Evolutionary conservation across 495 filamentous ascomycete species (phyloP).

Genomic region (Haplographium delicatum): DNA sequence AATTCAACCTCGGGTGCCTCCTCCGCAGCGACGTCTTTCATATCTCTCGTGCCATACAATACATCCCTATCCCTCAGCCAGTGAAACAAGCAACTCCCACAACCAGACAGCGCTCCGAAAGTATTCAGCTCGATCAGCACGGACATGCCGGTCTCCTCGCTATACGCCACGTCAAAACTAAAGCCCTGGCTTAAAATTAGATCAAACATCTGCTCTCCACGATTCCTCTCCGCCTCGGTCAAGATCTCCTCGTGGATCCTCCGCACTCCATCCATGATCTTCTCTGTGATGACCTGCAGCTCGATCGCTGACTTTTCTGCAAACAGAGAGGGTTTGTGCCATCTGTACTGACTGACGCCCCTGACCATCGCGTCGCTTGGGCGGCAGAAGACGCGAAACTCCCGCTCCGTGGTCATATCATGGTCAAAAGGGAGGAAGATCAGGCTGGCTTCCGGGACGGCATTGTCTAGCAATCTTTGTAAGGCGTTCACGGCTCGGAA

Average conservation of each 20-base stretch:
- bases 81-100: slow-evolving; percentile 3
- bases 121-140: slow-evolving; percentile 1
- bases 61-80: neutral
- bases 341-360: neutral
- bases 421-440: neutral
- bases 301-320: no score
- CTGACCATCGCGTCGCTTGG: neutral
- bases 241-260: neutral
- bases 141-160: neutral
- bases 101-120: neutral
- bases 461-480: neutral
- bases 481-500: neutral
- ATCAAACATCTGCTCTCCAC: neutral
- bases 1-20: neutral
- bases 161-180: neutral
- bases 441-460: neutral
- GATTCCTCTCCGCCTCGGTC: neutral
- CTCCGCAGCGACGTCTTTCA: no score
- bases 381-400: neutral
- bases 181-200: slow-evolving; percentile 1
- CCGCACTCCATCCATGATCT: neutral
- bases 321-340: neutral
- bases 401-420: neutral
- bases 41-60: neutral
- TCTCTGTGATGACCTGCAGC: neutral